Conservation (phyloP, 495 filamentous ascomycete genomes). For the Lepidopterella palustris region DNA sequence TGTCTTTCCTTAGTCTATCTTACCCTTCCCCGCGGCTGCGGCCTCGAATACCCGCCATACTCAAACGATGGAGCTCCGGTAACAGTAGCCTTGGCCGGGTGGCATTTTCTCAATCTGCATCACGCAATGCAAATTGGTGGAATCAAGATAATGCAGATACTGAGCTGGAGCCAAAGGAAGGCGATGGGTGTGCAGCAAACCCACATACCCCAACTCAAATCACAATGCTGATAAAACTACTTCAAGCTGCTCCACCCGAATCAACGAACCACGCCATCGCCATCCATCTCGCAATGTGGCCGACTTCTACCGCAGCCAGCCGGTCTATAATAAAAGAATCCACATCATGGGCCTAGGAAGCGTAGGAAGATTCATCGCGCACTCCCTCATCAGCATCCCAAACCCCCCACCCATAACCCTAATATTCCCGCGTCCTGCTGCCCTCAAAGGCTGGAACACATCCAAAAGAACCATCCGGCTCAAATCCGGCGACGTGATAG, state of each 20-base stretch:
- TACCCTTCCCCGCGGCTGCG: conserved; percentile 25
- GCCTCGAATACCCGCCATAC: conserved; percentile 27
- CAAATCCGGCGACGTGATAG: conserved; percentile 34
- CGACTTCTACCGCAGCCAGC: conserved; percentile 21
- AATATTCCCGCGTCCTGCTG: conserved; percentile 43
- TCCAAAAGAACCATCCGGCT: conserved; percentile 33
- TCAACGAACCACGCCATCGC: background rate
- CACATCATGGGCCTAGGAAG: conserved; percentile 56
- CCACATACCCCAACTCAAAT: too few relatives aligned
- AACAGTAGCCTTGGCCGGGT: conserved; percentile 25
- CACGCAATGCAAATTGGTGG: conserved; percentile 9
- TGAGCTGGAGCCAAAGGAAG: conserved; percentile 2
- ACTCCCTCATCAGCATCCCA: conserved; percentile 49
- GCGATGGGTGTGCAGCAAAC: too few relatives aligned
- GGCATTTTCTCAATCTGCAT: conserved; percentile 18
- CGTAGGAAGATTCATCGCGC: conserved; percentile 54
- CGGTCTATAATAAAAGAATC: conserved; percentile 34
- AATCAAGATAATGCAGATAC: background rate
- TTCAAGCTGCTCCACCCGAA: too few relatives aligned
- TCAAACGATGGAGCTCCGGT: conserved; percentile 23
- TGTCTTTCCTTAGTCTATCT: conserved; percentile 25
- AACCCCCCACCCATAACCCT: conserved; percentile 56
- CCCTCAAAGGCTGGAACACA: conserved; percentile 28
- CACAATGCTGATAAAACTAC: conserved; percentile 6
- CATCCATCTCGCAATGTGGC: background rate